Base-by-base conservation (phyloP, 2,329 filamentous ascomycete genomes). In the Paecilomyces niveus region DNA sequence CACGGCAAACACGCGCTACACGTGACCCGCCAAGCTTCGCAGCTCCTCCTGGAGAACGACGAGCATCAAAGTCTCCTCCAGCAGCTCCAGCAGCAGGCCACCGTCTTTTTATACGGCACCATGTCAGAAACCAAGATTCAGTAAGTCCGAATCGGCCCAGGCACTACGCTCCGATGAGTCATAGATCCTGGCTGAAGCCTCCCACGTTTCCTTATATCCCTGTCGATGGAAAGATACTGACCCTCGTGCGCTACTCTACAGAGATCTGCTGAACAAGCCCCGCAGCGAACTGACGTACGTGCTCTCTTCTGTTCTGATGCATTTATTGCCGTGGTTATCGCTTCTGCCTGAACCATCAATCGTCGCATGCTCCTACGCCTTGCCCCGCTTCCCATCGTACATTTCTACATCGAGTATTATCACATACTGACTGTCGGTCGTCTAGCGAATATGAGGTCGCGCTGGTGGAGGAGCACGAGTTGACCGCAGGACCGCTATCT, bases 211-310 rank as follows among this genome's bases (percentile, higher is more conserved):
- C 53, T 54, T 53, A 56, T 39, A 29, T 57, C 45, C 33, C 39
- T 31, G 29, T 55, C 33, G 55, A 57, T 56, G 52, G 55, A 58
- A 51, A 58, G 18, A n/a, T 59, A 56, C 55, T 62, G 54, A 58
- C 52, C 45, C 62, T 61, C 49, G 59, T 72, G 78, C 69, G 77
- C 65, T 18, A 54, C 50, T 55, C 15, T 60, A 60, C 73, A 95
- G 91, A 78, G 92, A 96, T 76, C 86, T 96, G 70, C 85, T 95
- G 65, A 87, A 85, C 75, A 96, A 96, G 83, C 87, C 90, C 65
- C 90, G 91, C 77, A 86, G 83, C 70, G 92, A 97, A 74, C 88
- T 96, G 78, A 96, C 92, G 91, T 95, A 86, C 68, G 88, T 60
- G 7, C 39, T 45, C 18, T 45, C 35, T 39, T 39, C 18, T 18